Evolutionary conservation across 2,329 filamentous ascomycete species (phyloP), one percentile per base, ranked within the genome.

Genomic region (Xylaria sp.): DNA sequence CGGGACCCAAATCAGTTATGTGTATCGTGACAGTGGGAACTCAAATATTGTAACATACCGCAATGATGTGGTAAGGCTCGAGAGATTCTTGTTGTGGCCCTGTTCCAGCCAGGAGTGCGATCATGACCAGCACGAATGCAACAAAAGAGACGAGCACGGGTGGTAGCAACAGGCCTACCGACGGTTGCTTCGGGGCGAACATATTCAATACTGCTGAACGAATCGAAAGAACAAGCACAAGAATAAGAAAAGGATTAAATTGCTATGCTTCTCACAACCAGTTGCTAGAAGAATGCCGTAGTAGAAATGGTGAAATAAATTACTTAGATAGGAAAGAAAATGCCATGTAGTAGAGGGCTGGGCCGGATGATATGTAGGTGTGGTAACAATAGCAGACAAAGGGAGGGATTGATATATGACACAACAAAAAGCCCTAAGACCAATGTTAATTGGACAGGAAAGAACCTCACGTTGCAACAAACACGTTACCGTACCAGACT

Each of bases 61-160:
- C 78, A 37, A 82, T 76, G 46, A 83, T 76, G 41, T 82, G 80
- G 67, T 80, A 82, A 12, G 80, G 78, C 44, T 82, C 80, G 70
- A 83, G 72, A 39, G 78, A 78, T 25, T 78, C 75, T 6, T 77
- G 75, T 32, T 78, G 78, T 1, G 78, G 76, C 8, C 79, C 79
- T 20, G 79, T 79, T 52, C 81, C 81, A 41, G 81, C 80, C 65
- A 82, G 78, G 18, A 82, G 76, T 13, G 77, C 75, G 25, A 83
- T 66, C 65, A 82, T 77, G 28, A 77, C 72, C 39, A 83, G 74
- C 48, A 81, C 75, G 69, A 82, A 81, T 63, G 76, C 78, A 25
- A 75, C 75, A 7, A 80, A 70, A 4, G 80, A 78, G 25, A 81
- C 70, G 20, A 80, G 63, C n/a, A 79, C 70, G 12, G 80, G 78